Evolutionary conservation across 2,329 filamentous ascomycete species (phyloP), one percentile per base, ranked within the genome.

Genomic region (Escovopsis sp.): DNA sequence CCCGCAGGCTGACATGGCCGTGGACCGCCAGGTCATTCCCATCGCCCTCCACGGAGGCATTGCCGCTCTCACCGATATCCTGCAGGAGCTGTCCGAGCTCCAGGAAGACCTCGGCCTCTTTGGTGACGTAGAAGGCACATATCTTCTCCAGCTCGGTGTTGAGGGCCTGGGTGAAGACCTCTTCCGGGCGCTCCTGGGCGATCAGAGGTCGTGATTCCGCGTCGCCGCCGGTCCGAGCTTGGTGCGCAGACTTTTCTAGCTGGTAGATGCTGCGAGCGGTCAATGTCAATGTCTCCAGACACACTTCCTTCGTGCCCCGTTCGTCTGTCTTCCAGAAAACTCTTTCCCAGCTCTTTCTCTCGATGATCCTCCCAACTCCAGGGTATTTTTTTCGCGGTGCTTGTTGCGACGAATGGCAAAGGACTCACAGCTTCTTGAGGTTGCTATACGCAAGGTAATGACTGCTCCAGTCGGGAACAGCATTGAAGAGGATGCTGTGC

Each of bases 361-460:
- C 27, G 27, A 16, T 5, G 13, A 29, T n/a, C n/a, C n/a, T n/a
- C n/a, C n/a, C n/a, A n/a, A n/a, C n/a, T n/a, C n/a, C n/a, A n/a
- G n/a, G n/a, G n/a, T n/a, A n/a, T n/a, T n/a, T n/a, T n/a, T n/a
- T n/a, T n/a, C n/a, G n/a, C n/a, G n/a, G n/a, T n/a, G n/a, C n/a
- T n/a, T n/a, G n/a, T n/a, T n/a, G n/a, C n/a, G n/a, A n/a, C n/a
- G n/a, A n/a, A n/a, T n/a, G n/a, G n/a, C n/a, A n/a, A n/a, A n/a
- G 17, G 36, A 68, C 81, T 52, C 58, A 92, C 85, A 94, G 72
- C 67, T 98, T 98, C 69, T 98, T 98, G 48, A 98, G 72, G 53
- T 94, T 96, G 63, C 87, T 94, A 61, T 98, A 98, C 41, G 87
- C 83, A 53, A 98, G 92, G 60, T 98, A 98, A 60, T 96, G 77